Conservation (phyloP, 371 early-diverging fungal species). For the Pancytospora epiphaga region DNA sequence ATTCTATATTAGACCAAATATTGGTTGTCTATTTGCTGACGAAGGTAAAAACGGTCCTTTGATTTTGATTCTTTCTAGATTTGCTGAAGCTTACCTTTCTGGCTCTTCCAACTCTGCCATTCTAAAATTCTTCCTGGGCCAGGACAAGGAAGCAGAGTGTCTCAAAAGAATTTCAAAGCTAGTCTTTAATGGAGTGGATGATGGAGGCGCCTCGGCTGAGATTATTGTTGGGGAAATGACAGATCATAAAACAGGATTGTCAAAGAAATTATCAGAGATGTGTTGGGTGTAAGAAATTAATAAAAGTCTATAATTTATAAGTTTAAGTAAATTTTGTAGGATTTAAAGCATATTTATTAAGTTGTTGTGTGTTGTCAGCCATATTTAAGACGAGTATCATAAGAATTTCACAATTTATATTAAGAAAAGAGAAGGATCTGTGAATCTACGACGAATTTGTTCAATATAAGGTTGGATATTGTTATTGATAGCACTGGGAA, state of each 20-base stretch:
- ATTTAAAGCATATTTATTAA: neutral
- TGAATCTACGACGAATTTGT: too few species aligned
- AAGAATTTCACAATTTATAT: too few species aligned
- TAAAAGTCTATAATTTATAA: neutral
- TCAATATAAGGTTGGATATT: too few species aligned
- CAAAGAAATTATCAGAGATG: neutral
- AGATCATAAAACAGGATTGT: neutral
- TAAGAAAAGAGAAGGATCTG: too few species aligned
- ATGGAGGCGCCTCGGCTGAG: neutral
- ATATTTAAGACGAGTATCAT: too few species aligned
- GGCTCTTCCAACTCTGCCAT: neutral
- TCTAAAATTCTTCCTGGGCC: neutral
- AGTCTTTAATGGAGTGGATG: neutral
- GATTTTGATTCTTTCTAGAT: neutral
- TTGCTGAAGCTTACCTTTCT: neutral
- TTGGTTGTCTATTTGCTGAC: conserved; percentile 10
- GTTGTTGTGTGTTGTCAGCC: too few species aligned
- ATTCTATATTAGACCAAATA: conserved; percentile 9
- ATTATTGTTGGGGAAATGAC: conserved; percentile 2
- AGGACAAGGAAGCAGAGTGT: neutral
- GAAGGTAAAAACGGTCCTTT: conserved; percentile 25
- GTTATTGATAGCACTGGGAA: too few species aligned
- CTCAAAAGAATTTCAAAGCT: neutral
- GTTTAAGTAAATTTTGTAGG: neutral
- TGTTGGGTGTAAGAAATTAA: conserved; percentile 8